Base-by-base conservation (phyloP, 2,329 filamentous ascomycete genomes). In the Paecilomyces variotii region DNA sequence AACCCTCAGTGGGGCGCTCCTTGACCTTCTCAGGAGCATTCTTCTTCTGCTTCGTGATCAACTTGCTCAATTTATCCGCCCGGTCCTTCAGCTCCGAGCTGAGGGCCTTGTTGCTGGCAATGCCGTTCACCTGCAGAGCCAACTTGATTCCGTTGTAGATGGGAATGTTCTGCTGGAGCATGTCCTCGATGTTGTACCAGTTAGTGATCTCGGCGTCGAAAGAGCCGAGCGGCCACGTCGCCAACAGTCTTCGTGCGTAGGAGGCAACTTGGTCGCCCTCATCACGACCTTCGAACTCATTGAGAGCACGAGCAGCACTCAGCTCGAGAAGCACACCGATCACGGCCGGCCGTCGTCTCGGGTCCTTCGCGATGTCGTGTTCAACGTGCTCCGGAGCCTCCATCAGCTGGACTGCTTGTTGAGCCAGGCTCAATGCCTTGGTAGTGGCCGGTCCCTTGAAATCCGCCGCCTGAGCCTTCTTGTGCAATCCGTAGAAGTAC, bases 51-150 rank as follows among this genome's bases (percentile, higher is more conserved):
- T 63, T 60, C 12, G 54, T 79, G 53, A 86, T 77, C 52, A 84
- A 79, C 66, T 77, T 80, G 35, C 79, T 80, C 24, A 90, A 76
- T 61, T 83, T 64, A 19, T 63, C 60, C 30, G 69, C 59, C 5
- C 65, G 61, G 6, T 57, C 59, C 59, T 65, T 65, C 56, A 76
- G 60, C 11, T 59, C 56, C 10, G 61, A 54, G 5, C 61, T 56
- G 53, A 77, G 56, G 3, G 61, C 45, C 57, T 63, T 62, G 54
- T 73, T 59, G 39, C 60, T 51, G 4, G 66, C 59, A 49, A 75
- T 59, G 25, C 66, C 66, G 14, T 73, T 62, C 25, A 79, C 65
- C 57, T 69, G 61, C 56, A 74, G 62, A 2, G 76, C 74, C 56
- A 75, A 57, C 52, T 70, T 70, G 61, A 80, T 70, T n/a, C 73